Percentiles rank a stretch among this genome's conserved stretches.
Evolutionary conservation across 208 protist species (phyloP).

Genomic region (Trichomonas tenax): DNA sequence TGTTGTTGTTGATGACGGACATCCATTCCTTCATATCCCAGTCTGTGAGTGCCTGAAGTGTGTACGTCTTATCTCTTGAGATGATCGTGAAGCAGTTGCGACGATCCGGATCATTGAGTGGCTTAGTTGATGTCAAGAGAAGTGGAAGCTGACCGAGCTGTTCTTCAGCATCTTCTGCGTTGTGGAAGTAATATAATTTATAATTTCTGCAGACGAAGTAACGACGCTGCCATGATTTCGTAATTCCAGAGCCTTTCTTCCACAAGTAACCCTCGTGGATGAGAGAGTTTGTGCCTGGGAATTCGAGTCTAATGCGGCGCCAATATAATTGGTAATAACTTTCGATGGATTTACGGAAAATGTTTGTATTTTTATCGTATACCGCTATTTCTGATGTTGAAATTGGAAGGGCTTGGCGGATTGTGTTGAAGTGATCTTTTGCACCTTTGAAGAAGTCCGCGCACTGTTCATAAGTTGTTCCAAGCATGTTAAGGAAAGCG

Average conservation of each 20-base stretch:
- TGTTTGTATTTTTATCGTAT: neutral
- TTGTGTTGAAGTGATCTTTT: neutral
- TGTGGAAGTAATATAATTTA: neutral
- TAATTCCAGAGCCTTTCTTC: neutral
- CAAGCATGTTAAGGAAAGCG: neutral
- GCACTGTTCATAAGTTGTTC: neutral
- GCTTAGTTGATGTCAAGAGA: neutral
- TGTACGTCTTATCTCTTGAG: neutral
- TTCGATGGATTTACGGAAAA: neutral
- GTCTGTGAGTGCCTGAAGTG: neutral
- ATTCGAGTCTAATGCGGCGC: neutral
- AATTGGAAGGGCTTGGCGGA: neutral
- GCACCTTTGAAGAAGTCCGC: neutral
- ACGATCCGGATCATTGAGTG: neutral
- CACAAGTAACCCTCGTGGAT: neutral
- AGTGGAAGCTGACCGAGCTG: neutral
- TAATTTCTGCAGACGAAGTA: neutral
- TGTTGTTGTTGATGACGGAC: neutral
- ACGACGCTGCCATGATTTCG: neutral
- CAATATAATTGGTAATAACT: neutral
- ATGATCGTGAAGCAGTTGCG: neutral
- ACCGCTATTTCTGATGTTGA: neutral
- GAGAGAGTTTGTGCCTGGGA: neutral
- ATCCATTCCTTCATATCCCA: conserved; percentile 9
- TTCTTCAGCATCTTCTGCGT: neutral